These are phyloP conservation scores for Elsinoe arachidis DNA, from an alignment of 2,329 filamentous ascomycete genomes.

Conservation along the genomic window DNA sequence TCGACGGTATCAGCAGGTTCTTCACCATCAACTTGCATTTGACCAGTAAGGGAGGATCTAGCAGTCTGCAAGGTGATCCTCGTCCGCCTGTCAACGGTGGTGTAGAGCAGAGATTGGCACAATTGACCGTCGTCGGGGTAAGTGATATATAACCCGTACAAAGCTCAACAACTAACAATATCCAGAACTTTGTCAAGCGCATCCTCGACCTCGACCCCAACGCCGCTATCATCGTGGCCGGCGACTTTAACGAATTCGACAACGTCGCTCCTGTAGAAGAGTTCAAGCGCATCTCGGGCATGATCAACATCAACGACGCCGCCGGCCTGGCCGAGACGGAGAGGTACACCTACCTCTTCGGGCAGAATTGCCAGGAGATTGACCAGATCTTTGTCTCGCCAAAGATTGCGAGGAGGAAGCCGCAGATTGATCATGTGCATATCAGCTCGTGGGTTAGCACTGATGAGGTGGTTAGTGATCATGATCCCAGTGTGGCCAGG, in stretches of 20 bases:
- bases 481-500: slow-evolving; percentile 58
- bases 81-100: slow-evolving; percentile 59
- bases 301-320: slow-evolving; percentile 55
- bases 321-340: slow-evolving; percentile 45
- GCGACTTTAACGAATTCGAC: slow-evolving; percentile 66
- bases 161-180: background rate
- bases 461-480: slow-evolving; percentile 53
- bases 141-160: slow-evolving; percentile 21
- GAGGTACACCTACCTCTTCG: slow-evolving; percentile 63
- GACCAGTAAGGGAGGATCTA: slow-evolving; percentile 57
- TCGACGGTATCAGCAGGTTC: slow-evolving; percentile 48
- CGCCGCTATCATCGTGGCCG: slow-evolving; percentile 52
- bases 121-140: slow-evolving; percentile 52
- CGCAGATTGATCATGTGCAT: slow-evolving; percentile 58
- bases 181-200: slow-evolving; percentile 45
- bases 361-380: slow-evolving; percentile 60
- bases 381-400: slow-evolving; percentile 62
- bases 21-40: slow-evolving; percentile 68
- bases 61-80: slow-evolving; percentile 55
- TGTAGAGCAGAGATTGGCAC: slow-evolving; percentile 47
- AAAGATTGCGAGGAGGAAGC: slow-evolving; percentile 33
- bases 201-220: slow-evolving; percentile 50
- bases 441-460: slow-evolving; percentile 59
- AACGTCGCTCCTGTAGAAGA: slow-evolving; percentile 51
- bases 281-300: slow-evolving; percentile 46